Base-by-base conservation (phyloP, 805 yeast genomes). In the Candida adriatica region DNA sequence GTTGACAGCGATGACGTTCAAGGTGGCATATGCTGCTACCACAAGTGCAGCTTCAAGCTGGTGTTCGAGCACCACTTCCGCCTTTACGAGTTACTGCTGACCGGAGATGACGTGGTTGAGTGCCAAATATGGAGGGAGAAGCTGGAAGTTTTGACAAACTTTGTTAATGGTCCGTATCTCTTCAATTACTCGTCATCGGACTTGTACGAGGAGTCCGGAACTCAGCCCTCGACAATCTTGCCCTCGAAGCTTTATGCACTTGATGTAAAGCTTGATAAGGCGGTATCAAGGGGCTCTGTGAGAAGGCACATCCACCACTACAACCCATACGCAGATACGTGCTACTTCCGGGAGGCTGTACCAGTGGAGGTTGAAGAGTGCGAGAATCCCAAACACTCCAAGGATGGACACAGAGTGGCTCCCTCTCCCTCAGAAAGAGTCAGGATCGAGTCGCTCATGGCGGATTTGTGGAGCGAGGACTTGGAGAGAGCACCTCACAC, bases 71-170 rank as follows among this genome's bases (percentile, higher is more conserved):
- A 61, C 23, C 44, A 55, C 8, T 59, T 45, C 32, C 52, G 55
- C 24, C 50, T 66, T 2, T 66, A 58, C 45, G 83, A 76, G 48
- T 26, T 75, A 1, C 41, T 69, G 16, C 45, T 69, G 8, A 31
- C 63, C 4, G 53, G 61, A 10, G 38, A 54, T 1, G 46, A 55
- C 25, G 31, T 37, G 5, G 16, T 32, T 3, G 81, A 74, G 36
- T 46, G 42, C 25, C 25, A 35, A 1, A 34, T 57, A 1, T 76
- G 82, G 82, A 33, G 36, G 8, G 59, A 61, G 21, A 43, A 55
- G 19, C 30, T 61, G 10, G 44, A 42, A n/a, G 29, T 56, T 2
- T 43, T 58, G 37, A 50, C 55, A 1, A 35, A 48, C 29, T 24
- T 36, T 25, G 55, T 57, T 4, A 51, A 55, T 34, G 64, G 62